Base-by-base conservation (phyloP, 2,329 filamentous ascomycete species). In the Clonostachys chloroleuca region DNA sequence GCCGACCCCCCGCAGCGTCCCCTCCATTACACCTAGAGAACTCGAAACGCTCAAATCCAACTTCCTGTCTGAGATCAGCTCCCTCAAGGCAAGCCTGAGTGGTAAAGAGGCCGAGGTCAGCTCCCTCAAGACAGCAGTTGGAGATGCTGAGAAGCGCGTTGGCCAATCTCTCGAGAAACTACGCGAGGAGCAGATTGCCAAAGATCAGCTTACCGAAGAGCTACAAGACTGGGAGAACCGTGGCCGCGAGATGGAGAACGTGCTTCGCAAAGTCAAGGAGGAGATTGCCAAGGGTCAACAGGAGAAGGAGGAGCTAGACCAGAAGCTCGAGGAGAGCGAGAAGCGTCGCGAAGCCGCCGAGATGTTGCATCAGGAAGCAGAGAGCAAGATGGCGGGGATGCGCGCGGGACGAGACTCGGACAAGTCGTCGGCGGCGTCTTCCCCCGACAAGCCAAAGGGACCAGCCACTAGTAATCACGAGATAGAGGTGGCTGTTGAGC, bases 91-190 rank as follows among this genome's bases (percentile, higher is more conserved):
- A 4, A 92, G 89, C 10, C 75, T 99, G 10, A 92, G 86, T 57
- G 94, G 94, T 43, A 95, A 94, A 59, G 92, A 97, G 63, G 92
- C 92, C 6, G 92, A 97, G 64, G 89, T 94, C 35, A 77, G 84
- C 44, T 92, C 87, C 34, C 78, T 97, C 49, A 96, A 96, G 64
- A 83, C 87, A 40, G 90, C 94, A 1, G 83, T 97, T 33, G 83
- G 82, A 6, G 92, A 97, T 66, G 92, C 94, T 0, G 94, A 99
- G 71, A 87, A 90, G 62, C 86, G 92, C 18, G 92, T 95, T 17
- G 92, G 91, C 33, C 87, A 94, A 68, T 87, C 86, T 45, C 78
- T 90, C 66, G 90, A 96, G 70, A 79, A 86, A 56, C 73, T 96
- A 40, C 84, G 92, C 43, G 91, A 96, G 59, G 86, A 92, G 60